A percentile compares a stretch with the other conserved stretches of the same genome.
Conservation (phyloP, 148 eudicot genomes). For the Silene latifolia region DNA sequence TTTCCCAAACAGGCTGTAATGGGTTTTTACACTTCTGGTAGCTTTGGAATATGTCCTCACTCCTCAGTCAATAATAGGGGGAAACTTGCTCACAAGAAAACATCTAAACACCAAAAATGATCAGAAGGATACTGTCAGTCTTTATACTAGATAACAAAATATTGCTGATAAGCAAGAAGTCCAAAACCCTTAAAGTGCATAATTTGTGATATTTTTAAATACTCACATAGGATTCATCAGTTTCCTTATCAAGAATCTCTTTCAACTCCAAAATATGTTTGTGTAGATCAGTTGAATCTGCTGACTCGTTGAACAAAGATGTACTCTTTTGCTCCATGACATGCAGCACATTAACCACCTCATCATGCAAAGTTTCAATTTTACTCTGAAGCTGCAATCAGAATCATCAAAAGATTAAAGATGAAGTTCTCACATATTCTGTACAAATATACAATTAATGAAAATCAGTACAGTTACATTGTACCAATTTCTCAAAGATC, state of each 20-base stretch:
- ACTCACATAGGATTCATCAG: slow-evolving; percentile 56
- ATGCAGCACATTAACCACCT: slow-evolving; percentile 48
- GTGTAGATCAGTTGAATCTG: slow-evolving; percentile 47
- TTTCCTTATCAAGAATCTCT: slow-evolving; percentile 56
- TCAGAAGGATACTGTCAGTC: neutral
- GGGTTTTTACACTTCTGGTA: neutral
- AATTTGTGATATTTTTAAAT: neutral
- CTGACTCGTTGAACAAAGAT: slow-evolving; percentile 40
- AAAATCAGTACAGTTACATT: neutral
- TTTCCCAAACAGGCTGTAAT: no score
- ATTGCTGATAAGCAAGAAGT: neutral
- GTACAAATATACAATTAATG: neutral
- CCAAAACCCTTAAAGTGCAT: neutral
- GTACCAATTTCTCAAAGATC: neutral
- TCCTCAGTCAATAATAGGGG: neutral
- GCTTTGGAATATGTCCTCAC: neutral
- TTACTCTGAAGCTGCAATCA: slow-evolving; percentile 57
- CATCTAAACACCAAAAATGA: neutral
- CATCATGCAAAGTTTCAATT: slow-evolving; percentile 54
- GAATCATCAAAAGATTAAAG: neutral
- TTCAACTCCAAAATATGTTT: slow-evolving; percentile 59
- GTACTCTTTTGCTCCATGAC: slow-evolving; percentile 56
- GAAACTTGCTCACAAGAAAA: no score
- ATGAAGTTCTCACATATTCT: neutral
- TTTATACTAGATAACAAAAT: neutral